phyloP scores from a whole-genome alignment of 1,139 yeast species.

The Lodderomyces theae region DNA sequence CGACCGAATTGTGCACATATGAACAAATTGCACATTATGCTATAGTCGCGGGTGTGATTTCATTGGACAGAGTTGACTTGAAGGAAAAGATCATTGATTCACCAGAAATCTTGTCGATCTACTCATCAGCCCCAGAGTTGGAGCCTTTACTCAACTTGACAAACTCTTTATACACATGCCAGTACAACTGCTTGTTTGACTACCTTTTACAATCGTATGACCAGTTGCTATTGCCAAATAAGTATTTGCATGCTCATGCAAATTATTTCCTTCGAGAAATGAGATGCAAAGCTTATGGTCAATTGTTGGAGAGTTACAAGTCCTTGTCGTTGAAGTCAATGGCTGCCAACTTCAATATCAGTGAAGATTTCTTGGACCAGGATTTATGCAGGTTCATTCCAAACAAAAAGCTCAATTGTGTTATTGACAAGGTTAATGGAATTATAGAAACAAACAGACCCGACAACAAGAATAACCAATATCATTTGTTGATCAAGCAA shows the following conservation, averaged over 20 bases:
- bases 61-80: slow-evolving; percentile 80
- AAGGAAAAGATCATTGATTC: slow-evolving; percentile 86
- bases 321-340: slow-evolving; percentile 84
- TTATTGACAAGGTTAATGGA: slow-evolving; percentile 93
- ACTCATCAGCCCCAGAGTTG: slow-evolving; percentile 67
- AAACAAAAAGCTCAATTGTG: slow-evolving; percentile 88
- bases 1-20: slow-evolving; percentile 87
- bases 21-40: slow-evolving; percentile 90
- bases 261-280: slow-evolving; percentile 85
- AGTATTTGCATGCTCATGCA: slow-evolving; percentile 76
- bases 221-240: slow-evolving; percentile 66
- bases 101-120: slow-evolving; percentile 84
- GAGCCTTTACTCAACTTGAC: slow-evolving; percentile 84
- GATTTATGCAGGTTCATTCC: slow-evolving; percentile 92
- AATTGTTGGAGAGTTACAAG: slow-evolving; percentile 89
- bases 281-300: slow-evolving; percentile 94
- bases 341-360: slow-evolving; percentile 92
- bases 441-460: slow-evolving; percentile 95
- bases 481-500: slow-evolving; percentile 81
- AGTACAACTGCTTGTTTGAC: slow-evolving; percentile 78
- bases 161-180: slow-evolving; percentile 85
- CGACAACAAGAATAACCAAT: slow-evolving; percentile 92
- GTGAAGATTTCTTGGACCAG: slow-evolving; percentile 73
- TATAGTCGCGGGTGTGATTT: slow-evolving; percentile 77
- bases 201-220: slow-evolving; percentile 78